Base-by-base conservation (phyloP, 495 filamentous ascomycete species). In the Penicillium bialowiezense region DNA sequence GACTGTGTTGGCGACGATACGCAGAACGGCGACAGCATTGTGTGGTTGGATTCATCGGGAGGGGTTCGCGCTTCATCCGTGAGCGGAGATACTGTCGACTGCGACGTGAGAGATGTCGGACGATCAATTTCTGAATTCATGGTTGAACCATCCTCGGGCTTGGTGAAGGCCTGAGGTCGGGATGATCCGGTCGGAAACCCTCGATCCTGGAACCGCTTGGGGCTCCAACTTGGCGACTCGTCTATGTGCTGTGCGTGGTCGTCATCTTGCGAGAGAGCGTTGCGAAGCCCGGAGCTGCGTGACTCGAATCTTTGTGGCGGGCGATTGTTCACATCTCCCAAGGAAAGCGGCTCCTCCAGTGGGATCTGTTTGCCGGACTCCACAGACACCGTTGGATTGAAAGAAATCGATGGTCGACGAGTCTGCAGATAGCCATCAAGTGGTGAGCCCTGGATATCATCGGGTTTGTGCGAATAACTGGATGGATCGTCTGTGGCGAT, bases 31-130 rank as follows among this genome's bases (percentile, higher is more conserved):
- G 82, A 84, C 14, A 81, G 60, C 2, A 80, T 58, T 15, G 69
- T 72, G 17, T 80, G 77, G 39, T 67, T 72, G 3, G 62, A 58
- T 14, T 57, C 52, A 49, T 79, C 74, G 12, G 72, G 68, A 18
- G 81, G 80, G 3, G 80, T 83, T 15, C 65, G 72, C 15, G 72
- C 48, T 58, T 83, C 81, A 10, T 81, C 78, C 3, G 61, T 62
- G 15, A 67, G 44, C 4, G 80, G 73, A 17, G 81, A 84, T 32
- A 68, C 73, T 19, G 81, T 84, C 12, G 79, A 76, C 21, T 73
- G 70, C 1, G 82, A 83, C 5, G 83, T 86, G 51, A 87, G 68
- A 8, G 83, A 86, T 13, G 78, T 76, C n/a, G 69, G 72, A 34
- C 58, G 71, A n/a, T 74, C 72, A 19, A 70, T 28, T 14, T 71